A percentile compares a stretch with the other conserved stretches of the same genome.
Evolutionary conservation across 306 rosid genomes (phyloP).

Genomic region (Inga laurina): DNA sequence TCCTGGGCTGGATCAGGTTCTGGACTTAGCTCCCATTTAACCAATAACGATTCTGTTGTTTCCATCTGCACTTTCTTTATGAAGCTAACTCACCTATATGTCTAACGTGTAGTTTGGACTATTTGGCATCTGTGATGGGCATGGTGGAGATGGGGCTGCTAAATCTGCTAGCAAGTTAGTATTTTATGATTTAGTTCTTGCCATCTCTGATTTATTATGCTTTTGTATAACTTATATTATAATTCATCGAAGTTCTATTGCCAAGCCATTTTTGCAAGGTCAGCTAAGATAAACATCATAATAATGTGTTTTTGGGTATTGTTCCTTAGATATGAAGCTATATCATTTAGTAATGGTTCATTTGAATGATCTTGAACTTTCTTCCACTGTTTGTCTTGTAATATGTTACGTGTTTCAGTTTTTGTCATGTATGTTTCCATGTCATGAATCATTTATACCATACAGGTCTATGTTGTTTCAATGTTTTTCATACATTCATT

Average conservation of each 20-base stretch:
- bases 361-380: slow-evolving; percentile 22
- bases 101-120: slow-evolving; percentile 84
- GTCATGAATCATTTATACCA: slow-evolving; percentile 1
- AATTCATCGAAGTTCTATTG: background rate
- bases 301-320: background rate
- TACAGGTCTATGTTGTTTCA: slow-evolving; percentile 6
- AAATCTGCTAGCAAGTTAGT: slow-evolving; percentile 95
- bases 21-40: slow-evolving; percentile 20
- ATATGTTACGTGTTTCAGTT: background rate
- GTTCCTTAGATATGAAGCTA: background rate
- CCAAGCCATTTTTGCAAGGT: slow-evolving; percentile 10
- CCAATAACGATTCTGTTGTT: slow-evolving; percentile 23
- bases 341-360: slow-evolving; percentile 8
- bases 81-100: slow-evolving; percentile 39
- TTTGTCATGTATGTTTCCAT: slow-evolving; percentile 15
- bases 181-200: slow-evolving; percentile 36
- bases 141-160: slow-evolving; percentile 92
- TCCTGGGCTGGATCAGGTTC: slow-evolving; percentile 88
- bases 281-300: slow-evolving; percentile 5
- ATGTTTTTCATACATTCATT: slow-evolving; percentile 10
- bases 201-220: slow-evolving; percentile 30
- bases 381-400: slow-evolving; percentile 1
- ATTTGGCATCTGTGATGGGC: slow-evolving; percentile 93
- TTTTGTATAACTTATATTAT: slow-evolving; percentile 15
- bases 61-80: slow-evolving; percentile 32